Conservation (phyloP, 805 yeast genomes). For the Lipomyces spencermartinsiae region DNA sequence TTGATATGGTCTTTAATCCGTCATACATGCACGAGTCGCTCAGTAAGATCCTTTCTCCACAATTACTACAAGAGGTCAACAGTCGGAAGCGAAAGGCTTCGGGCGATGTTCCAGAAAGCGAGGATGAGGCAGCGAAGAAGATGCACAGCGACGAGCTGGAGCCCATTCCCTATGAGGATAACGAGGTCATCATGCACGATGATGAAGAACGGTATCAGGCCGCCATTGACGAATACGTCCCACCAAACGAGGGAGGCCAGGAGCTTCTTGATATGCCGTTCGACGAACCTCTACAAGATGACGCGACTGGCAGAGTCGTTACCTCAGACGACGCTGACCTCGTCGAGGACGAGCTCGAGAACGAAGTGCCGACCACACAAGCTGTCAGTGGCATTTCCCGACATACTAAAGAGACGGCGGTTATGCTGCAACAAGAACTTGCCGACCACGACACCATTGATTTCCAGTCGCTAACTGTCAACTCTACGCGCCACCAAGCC, state of each 20-base stretch:
- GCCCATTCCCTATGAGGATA: constrained; percentile 14
- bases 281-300: constrained; percentile 20
- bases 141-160: constrained; percentile 19
- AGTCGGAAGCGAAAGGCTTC: constrained; percentile 25
- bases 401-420: constrained; percentile 56
- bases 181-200: constrained; percentile 13
- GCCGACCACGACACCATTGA: constrained; percentile 39
- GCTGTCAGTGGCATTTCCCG: constrained; percentile 48
- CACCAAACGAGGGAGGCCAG: constrained; percentile 9
- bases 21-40: constrained; percentile 22
- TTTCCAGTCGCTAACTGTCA: constrained; percentile 41
- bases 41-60: constrained; percentile 18
- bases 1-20: constrained; percentile 28
- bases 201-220: constrained; percentile 15
- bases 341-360: constrained; percentile 17
- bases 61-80: not conserved
- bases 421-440: constrained; percentile 51
- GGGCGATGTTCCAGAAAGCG: not conserved
- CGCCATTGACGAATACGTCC: constrained; percentile 12
- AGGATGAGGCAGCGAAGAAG: constrained; percentile 33
- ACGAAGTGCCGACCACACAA: constrained; percentile 24
- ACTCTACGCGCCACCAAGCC: constrained; percentile 59
- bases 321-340: constrained; percentile 15
- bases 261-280: constrained; percentile 17
- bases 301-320: not conserved